Conservation (phyloP, 2,329 filamentous ascomycete species). For the Trichoderma sp. region DNA sequence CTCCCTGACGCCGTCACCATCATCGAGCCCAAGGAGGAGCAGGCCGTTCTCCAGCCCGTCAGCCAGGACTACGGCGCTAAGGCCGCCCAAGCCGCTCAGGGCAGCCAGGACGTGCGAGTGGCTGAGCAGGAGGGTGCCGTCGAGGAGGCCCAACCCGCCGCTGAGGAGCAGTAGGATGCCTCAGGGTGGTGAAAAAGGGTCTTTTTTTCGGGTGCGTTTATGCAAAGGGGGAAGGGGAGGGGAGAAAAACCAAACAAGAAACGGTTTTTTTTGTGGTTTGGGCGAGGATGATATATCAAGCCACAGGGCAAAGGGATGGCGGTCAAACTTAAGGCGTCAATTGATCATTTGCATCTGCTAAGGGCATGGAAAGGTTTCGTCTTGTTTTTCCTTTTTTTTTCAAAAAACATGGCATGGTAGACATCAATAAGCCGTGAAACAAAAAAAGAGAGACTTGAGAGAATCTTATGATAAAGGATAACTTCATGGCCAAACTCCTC, state of each 20-base stretch:
- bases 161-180: conserved; percentile 35
- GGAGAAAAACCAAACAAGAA: conserved; percentile 1
- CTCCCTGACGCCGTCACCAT: conserved; percentile 98
- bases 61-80: conserved; percentile 99
- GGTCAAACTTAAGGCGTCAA: conserved; percentile 40
- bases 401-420: conserved; percentile 32
- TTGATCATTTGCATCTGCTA: conserved; percentile 43
- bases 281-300: conserved; percentile 18
- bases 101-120: conserved; percentile 57
- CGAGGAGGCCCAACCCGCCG: conserved; percentile 51
- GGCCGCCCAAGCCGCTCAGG: conserved; percentile 59
- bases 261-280: conserved; percentile 1
- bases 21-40: conserved; percentile 99
- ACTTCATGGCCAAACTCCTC: conserved; percentile 8
- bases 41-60: conserved; percentile 88
- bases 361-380: conserved; percentile 39
- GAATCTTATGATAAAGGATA: conserved; percentile 26
- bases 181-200: conserved; percentile 24
- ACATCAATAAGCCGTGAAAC: conserved; percentile 30
- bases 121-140: conserved; percentile 55
- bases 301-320: conserved; percentile 29
- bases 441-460: conserved; percentile 36
- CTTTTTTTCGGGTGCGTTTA: conserved; percentile 22
- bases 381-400: conserved; percentile 29
- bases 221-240: conserved; percentile 21